These are phyloP conservation scores for Tolypocladium tropicale DNA, from an alignment of 2,329 filamentous ascomycete species.

Conservation along the genomic window DNA sequence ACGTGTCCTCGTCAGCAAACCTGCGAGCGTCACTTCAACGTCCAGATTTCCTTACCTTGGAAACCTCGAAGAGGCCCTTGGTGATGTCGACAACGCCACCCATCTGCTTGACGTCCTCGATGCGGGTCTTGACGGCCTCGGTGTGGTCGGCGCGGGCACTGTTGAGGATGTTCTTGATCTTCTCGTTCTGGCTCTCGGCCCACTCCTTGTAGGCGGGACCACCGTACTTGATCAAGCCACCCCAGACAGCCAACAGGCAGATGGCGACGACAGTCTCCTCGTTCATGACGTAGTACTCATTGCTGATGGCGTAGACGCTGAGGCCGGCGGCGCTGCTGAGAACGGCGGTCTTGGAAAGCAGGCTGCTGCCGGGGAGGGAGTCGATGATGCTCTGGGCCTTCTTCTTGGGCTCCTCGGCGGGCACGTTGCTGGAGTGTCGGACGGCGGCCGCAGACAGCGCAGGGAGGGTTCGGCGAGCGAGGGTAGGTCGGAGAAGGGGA, in stretches of 20 bases:
- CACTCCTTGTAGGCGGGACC: constrained; percentile 88
- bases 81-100: constrained; percentile 90
- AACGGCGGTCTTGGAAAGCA: constrained; percentile 93
- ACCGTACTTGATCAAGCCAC: constrained; percentile 82
- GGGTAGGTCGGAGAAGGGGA: constrained; percentile 75
- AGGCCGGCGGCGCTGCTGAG: constrained; percentile 86
- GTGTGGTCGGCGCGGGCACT: constrained; percentile 90
- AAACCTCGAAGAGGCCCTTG: constrained; percentile 94
- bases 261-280: constrained; percentile 95
- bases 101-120: constrained; percentile 91
- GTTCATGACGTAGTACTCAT: constrained; percentile 99
- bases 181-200: constrained; percentile 79
- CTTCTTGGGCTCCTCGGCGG: constrained; percentile 83
- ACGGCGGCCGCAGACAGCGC: constrained; percentile 59
- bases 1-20: neutral
- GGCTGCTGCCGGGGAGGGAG: constrained; percentile 79
- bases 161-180: constrained; percentile 94
- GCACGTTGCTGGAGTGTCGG: constrained; percentile 67
- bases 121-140: constrained; percentile 86
- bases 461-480: constrained; percentile 66
- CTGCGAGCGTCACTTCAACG: neutral
- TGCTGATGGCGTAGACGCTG: constrained; percentile 92
- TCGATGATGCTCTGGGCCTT: constrained; percentile 96
- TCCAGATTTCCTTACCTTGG: constrained; percentile 58
- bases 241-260: constrained; percentile 89